Conservation (phyloP, 805 yeast genomes). For the Candida hungchunana region DNA sequence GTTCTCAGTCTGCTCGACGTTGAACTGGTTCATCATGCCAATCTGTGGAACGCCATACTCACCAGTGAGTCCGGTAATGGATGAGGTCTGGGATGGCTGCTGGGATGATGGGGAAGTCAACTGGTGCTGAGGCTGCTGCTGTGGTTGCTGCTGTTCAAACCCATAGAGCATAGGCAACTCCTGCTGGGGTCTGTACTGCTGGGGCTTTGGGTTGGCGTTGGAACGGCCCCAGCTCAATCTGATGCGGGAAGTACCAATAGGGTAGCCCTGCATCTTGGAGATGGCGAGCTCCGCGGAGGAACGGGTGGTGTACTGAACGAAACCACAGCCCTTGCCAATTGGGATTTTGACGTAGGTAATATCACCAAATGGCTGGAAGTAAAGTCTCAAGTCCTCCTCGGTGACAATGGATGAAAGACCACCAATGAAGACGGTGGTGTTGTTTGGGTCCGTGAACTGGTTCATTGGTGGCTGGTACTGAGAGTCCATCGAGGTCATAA, state of each 20-base stretch:
- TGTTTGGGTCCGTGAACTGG: conserved; percentile 74
- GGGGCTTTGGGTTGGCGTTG: conserved; percentile 20
- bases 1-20: conserved; percentile 32
- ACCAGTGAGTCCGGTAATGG: conserved; percentile 8
- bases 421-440: conserved; percentile 69
- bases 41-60: conserved; percentile 21
- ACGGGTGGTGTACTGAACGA: conserved; percentile 75
- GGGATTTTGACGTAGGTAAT: conserved; percentile 79
- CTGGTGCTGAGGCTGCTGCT: conserved; percentile 6
- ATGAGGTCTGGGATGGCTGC: no score
- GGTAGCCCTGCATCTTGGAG: conserved; percentile 83
- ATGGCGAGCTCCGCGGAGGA: conserved; percentile 85
- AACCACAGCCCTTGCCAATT: conserved; percentile 73
- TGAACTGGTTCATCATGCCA: conserved; percentile 14
- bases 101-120: no score
- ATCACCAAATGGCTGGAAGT: conserved; percentile 66
- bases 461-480: conserved; percentile 53
- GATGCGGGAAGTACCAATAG: conserved; percentile 78
- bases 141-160: conserved; percentile 10
- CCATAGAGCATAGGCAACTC: conserved; percentile 26
- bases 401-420: conserved; percentile 58
- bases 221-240: conserved; percentile 88
- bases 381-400: conserved; percentile 55
- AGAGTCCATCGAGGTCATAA: conserved; percentile 22
- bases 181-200: conserved; percentile 22